Base-by-base conservation (phyloP, 176 grass and related monocot species). In the Urochloa ruziziensis region DNA sequence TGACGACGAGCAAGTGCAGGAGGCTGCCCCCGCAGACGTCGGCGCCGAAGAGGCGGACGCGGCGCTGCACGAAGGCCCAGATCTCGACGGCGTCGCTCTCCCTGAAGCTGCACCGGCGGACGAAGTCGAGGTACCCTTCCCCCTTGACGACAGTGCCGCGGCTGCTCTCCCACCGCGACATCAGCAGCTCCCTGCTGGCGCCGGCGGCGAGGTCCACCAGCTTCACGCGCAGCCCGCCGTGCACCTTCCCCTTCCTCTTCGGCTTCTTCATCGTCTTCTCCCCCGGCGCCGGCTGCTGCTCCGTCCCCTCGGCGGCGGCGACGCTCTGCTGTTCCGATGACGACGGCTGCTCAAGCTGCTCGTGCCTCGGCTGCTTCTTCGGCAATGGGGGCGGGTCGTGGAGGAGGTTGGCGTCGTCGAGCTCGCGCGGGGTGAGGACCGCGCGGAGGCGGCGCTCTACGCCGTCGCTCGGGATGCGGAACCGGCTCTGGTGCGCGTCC, bases 1-100 rank as follows among this genome's bases (percentile, higher is more conserved):
- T 65, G 60, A 70, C 73, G 83, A 85, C 29, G 44, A 91, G 72
- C 25, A 92, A 6, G 49, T 67, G 80, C 30, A 96, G 70, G 11
- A 54, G 28, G 32, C 93, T 86, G 44, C 81, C 83, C 66, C 66
- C 70, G 70, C 17, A 66, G 73, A 96, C 59, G 64, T 54, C 73
- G 18, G 0, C 1, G 37, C 62, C 85, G 54, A 79, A 82, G 54
- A 76, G 10, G 1, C 4, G 21, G n/a, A 87, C 66, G 14, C 9
- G 10, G 15, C 84, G 49, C 66, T 76, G 19, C 53, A 67, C 11
- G 62, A 88, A 73, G 16, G 84, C 62, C 56, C 73, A 77, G 32
- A 81, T 23, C 36, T 28, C 37, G 34, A 81, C 32, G 66, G 0
- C 23, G 78, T 90, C 54, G 1, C 4, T 17, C 11, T 21, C 23